phyloP scores from a whole-genome alignment of 257 asterid species.

The Lantana camara region DNA sequence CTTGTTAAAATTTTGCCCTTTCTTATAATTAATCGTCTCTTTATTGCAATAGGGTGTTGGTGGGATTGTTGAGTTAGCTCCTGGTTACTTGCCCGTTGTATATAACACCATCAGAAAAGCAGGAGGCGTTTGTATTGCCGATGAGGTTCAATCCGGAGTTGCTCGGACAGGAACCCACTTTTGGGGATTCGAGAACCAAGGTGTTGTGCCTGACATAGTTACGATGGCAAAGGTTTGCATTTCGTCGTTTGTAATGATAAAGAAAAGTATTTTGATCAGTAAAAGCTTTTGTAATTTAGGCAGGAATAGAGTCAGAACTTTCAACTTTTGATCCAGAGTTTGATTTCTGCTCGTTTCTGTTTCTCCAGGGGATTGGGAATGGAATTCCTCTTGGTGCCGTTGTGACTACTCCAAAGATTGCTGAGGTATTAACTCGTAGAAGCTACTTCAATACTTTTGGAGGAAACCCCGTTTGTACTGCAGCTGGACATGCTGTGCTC shows the following conservation, averaged over 20 bases:
- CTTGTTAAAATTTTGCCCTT: too few relatives aligned
- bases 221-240: slow-evolving; percentile 78
- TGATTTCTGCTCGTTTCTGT: not conserved
- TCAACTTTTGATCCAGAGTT: not conserved
- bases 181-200: slow-evolving; percentile 77
- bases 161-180: slow-evolving; percentile 74
- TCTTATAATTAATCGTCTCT: not conserved
- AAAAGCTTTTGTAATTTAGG: too few relatives aligned
- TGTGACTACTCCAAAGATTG: slow-evolving; percentile 85
- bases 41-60: slow-evolving; percentile 61
- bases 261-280: too few relatives aligned
- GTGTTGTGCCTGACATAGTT: slow-evolving; percentile 77
- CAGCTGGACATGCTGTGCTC: slow-evolving; percentile 93
- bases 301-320: not conserved
- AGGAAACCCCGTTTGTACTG: slow-evolving; percentile 91
- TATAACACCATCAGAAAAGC: slow-evolving; percentile 49
- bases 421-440: slow-evolving; percentile 62
- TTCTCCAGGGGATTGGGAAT: slow-evolving; percentile 74
- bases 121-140: slow-evolving; percentile 77
- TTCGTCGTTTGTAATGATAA: too few relatives aligned
- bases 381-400: slow-evolving; percentile 97
- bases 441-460: slow-evolving; percentile 90
- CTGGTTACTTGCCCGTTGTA: slow-evolving; percentile 63
- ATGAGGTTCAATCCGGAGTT: slow-evolving; percentile 76
- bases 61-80: slow-evolving; percentile 76